Conservation (phyloP, 495 filamentous ascomycete genomes). For the Hyaloscypha hepaticicola region DNA sequence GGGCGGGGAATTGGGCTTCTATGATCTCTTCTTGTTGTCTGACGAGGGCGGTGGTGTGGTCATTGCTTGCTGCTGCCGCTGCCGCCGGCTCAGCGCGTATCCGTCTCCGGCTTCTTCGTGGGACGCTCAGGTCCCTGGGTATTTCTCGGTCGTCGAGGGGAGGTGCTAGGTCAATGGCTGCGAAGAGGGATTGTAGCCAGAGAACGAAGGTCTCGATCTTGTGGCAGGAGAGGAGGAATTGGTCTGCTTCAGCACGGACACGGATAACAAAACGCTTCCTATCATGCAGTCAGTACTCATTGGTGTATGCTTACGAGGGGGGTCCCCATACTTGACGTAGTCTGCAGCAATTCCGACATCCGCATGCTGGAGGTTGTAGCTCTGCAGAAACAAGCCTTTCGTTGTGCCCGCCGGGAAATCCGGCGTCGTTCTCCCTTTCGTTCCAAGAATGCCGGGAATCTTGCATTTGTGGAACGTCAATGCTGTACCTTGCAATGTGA, state of each 20-base stretch:
- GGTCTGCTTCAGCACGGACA: constrained; percentile 61
- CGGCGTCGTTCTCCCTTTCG: constrained; percentile 34
- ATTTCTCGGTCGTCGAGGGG: constrained; percentile 48
- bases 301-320: background rate
- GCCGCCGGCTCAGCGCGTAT: background rate
- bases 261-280: constrained; percentile 59
- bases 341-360: constrained; percentile 65
- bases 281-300: constrained; percentile 10
- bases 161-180: constrained; percentile 51
- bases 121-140: constrained; percentile 29
- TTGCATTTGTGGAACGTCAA: constrained; percentile 57
- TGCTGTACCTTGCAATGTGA: constrained; percentile 58
- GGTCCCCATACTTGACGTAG: constrained; percentile 50
- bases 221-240: constrained; percentile 58
- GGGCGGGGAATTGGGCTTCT: constrained; percentile 24
- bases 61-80: background rate
- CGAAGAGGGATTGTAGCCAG: constrained; percentile 54
- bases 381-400: constrained; percentile 47
- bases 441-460: constrained; percentile 41
- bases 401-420: constrained; percentile 45
- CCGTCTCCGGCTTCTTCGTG: constrained; percentile 13
- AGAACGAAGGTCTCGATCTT: constrained; percentile 52
- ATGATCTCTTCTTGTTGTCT: constrained; percentile 35
- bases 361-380: constrained; percentile 62
- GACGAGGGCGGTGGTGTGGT: constrained; percentile 14